Conservation (phyloP, 768 basidiomycete genomes). For the Lentinula boryana region DNA sequence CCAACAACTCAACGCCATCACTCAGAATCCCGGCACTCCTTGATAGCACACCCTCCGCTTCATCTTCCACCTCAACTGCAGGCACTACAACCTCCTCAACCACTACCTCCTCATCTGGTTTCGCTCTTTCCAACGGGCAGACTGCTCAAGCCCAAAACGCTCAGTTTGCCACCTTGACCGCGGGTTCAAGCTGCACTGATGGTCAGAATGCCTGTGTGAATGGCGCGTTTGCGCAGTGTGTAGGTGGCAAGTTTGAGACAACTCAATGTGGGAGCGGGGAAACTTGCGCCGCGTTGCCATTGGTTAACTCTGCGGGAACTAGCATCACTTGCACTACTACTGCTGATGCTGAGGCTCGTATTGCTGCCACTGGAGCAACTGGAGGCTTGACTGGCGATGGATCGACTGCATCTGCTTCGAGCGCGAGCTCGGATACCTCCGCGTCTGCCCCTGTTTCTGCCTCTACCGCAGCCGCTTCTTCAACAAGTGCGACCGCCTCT, state of each 20-base stretch:
- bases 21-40: constrained; percentile 25
- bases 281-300: constrained; percentile 35
- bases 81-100: constrained; percentile 5
- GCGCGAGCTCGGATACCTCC: background rate
- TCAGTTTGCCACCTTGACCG: constrained; percentile 32
- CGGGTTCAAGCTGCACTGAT: constrained; percentile 29
- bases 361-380: constrained; percentile 29
- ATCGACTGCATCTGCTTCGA: background rate
- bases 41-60: constrained; percentile 1
- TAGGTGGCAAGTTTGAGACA: constrained; percentile 29
- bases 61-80: background rate
- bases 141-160: constrained; percentile 33
- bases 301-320: constrained; percentile 36
- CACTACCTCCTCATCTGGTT: constrained; percentile 11
- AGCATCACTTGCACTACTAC: constrained; percentile 33
- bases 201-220: constrained; percentile 41
- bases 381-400: constrained; percentile 17
- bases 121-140: constrained; percentile 28
- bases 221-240: constrained; percentile 43
- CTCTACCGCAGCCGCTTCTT: constrained; percentile 14
- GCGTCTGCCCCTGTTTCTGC: constrained; percentile 11
- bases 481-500: constrained; percentile 11
- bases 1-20: constrained; percentile 30
- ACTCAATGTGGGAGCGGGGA: constrained; percentile 21
- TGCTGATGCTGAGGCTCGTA: constrained; percentile 28